Conservation (phyloP, 2,329 filamentous ascomycete species). For the Xylaria sp. region DNA sequence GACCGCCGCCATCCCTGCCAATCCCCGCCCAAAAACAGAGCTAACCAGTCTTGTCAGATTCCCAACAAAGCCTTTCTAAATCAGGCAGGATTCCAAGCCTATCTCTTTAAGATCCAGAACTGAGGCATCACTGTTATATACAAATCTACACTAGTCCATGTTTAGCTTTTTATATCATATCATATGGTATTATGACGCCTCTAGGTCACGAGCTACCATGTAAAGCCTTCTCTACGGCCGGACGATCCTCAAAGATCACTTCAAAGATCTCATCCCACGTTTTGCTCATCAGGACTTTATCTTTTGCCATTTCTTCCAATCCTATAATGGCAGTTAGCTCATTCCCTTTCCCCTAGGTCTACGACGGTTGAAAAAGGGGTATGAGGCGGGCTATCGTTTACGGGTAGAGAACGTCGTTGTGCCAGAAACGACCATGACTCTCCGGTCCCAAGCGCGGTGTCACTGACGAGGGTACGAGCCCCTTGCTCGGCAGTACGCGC, state of each 20-base stretch:
- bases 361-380: background rate
- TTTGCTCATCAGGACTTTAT: constrained; percentile 15
- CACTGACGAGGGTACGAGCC: constrained; percentile 21
- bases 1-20: too few relatives aligned
- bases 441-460: constrained; percentile 26
- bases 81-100: too few relatives aligned
- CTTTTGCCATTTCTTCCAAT: constrained; percentile 23
- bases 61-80: too few relatives aligned
- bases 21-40: too few relatives aligned
- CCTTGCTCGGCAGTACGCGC: constrained; percentile 28
- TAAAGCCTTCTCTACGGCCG: constrained; percentile 1
- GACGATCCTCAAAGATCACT: constrained; percentile 8
- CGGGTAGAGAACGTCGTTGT: constrained; percentile 15
- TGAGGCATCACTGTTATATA: too few relatives aligned
- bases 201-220: background rate
- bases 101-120: too few relatives aligned
- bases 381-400: constrained; percentile 6
- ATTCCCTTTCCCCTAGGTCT: too few relatives aligned
- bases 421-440: constrained; percentile 26
- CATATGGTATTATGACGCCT: too few relatives aligned
- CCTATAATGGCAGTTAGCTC: constrained; percentile 12
- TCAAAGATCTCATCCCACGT: constrained; percentile 20
- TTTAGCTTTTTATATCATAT: too few relatives aligned
- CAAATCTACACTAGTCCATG: too few relatives aligned
- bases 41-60: too few relatives aligned